Percentiles rank a stretch among this genome's conserved stretches.
These are phyloP conservation scores for Hygrocybe coccinea DNA, from an alignment of 768 basidiomycete species.

Conservation along the genomic window DNA sequence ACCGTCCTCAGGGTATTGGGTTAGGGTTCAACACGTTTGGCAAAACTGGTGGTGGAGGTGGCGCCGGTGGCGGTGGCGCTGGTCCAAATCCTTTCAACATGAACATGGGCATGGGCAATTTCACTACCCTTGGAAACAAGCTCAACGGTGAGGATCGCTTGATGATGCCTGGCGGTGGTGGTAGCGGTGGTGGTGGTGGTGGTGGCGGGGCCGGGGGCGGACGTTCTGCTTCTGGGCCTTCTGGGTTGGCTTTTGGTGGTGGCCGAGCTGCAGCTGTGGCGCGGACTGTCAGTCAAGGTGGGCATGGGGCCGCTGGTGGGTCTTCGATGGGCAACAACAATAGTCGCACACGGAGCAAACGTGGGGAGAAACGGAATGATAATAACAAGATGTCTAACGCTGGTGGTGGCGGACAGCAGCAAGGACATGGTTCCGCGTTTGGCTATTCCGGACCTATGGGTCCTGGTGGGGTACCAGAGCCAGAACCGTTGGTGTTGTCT, in stretches of 20 bases:
- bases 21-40: conserved; percentile 39
- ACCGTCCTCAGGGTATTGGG: conserved; percentile 43
- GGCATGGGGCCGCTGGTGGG: conserved; percentile 46
- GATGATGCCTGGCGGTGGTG: conserved; percentile 37
- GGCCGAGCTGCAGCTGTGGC: conserved; percentile 57
- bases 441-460: conserved; percentile 28
- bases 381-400: conserved; percentile 39
- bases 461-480: conserved; percentile 43
- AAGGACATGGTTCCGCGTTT: conserved; percentile 35
- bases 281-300: conserved; percentile 64
- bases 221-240: conserved; percentile 54
- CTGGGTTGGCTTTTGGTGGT: conserved; percentile 49
- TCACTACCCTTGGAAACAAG: conserved; percentile 50
- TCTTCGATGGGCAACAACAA: conserved; percentile 32
- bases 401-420: no score
- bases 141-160: conserved; percentile 71
- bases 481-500: conserved; percentile 67
- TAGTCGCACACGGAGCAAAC: conserved; percentile 74
- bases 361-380: conserved; percentile 74
- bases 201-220: no score
- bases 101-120: conserved; percentile 55
- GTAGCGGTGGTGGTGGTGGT: no score
- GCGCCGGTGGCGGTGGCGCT: no score
- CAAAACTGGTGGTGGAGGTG: no score
- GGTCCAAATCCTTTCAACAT: conserved; percentile 34